A percentile compares a stretch with the other conserved stretches of the same genome.
phyloP scores from a whole-genome alignment of 106 monocot genomes.

The Agapanthus africanus region DNA sequence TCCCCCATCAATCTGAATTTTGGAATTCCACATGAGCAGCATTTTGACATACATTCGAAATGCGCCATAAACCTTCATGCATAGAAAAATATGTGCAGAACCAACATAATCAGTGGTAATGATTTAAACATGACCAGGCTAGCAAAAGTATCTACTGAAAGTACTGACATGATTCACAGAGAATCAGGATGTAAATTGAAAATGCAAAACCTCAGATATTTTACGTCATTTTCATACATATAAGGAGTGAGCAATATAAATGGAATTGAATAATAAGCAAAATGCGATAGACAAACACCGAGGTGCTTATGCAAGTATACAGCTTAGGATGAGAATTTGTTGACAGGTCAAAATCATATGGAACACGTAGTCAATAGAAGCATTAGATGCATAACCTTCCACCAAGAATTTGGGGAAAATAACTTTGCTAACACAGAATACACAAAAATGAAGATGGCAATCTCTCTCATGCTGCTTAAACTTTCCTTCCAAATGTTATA shows the following conservation, averaged over 20 bases:
- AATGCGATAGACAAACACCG: too few relatives aligned
- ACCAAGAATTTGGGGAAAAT: too few relatives aligned
- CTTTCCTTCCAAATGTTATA: background rate
- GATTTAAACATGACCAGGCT: background rate
- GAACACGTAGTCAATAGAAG: background rate
- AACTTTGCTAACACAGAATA: background rate
- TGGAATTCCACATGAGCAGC: constrained; percentile 95
- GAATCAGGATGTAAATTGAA: too few relatives aligned
- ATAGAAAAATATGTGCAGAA: constrained; percentile 3
- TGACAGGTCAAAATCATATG: background rate
- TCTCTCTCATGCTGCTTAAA: background rate
- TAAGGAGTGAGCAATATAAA: too few relatives aligned
- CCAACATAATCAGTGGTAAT: background rate
- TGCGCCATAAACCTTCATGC: constrained; percentile 80
- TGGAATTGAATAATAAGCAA: too few relatives aligned
- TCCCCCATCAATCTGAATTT: constrained; percentile 85
- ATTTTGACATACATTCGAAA: constrained; percentile 95
- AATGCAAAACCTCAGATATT: too few relatives aligned
- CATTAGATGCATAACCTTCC: background rate
- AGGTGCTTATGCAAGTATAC: too few relatives aligned
- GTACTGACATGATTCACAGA: too few relatives aligned
- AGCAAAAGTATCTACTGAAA: background rate
- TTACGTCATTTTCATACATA: too few relatives aligned
- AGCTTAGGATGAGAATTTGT: too few relatives aligned
- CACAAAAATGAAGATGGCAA: background rate